phyloP scores from a whole-genome alignment of 345 rosid genomes.

The Eutrema japonicum region DNA sequence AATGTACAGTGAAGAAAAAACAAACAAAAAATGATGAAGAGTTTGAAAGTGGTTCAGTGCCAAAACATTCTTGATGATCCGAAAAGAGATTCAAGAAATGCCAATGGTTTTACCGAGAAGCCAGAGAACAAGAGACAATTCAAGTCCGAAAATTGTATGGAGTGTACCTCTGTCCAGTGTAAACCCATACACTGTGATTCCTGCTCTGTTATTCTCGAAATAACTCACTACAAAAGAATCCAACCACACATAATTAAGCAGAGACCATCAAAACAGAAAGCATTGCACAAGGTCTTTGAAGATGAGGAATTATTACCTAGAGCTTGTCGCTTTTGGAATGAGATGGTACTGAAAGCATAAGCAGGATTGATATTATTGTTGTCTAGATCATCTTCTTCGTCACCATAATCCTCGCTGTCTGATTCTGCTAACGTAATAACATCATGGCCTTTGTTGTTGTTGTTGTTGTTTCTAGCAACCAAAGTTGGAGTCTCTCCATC shows the following conservation, averaged over 20 bases:
- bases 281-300: background rate
- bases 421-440: conserved; percentile 47
- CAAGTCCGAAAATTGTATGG: conserved; percentile 81
- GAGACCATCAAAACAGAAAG: background rate
- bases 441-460: conserved; percentile 26
- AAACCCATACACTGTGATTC: conserved; percentile 87
- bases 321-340: conserved; percentile 93
- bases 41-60: conserved; percentile 3
- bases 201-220: conserved; percentile 91
- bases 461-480: conserved; percentile 28
- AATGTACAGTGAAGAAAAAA: background rate
- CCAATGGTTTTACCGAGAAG: conserved; percentile 90
- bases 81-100: conserved; percentile 49
- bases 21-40: background rate
- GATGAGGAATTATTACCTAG: conserved; percentile 53
- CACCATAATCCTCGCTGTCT: conserved; percentile 58
- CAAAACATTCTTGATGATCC: conserved; percentile 13
- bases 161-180: conserved; percentile 80
- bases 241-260: conserved; percentile 16
- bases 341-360: conserved; percentile 71
- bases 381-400: conserved; percentile 86
- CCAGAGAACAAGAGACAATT: conserved; percentile 93
- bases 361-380: conserved; percentile 66
- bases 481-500: conserved; percentile 78
- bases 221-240: conserved; percentile 62